Evolutionary conservation across 176 grass and related monocot genomes (phyloP).

Genomic region (Oryza punctata): DNA sequence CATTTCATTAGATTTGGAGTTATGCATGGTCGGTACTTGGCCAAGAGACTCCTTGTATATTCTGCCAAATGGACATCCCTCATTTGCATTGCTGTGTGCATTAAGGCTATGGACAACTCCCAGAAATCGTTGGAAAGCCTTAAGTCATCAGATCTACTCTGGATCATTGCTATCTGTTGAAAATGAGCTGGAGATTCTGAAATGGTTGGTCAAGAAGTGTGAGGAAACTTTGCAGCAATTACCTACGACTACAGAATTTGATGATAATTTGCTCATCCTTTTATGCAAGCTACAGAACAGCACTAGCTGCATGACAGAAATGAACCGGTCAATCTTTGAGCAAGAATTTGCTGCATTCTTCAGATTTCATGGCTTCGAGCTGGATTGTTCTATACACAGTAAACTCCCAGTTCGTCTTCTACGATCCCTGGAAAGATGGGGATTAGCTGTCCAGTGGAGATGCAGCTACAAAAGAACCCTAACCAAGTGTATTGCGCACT

Average conservation of each 20-base stretch:
- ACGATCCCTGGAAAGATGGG: slow-evolving; percentile 74
- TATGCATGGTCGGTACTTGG: slow-evolving; percentile 57
- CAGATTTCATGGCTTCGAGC: slow-evolving; percentile 39
- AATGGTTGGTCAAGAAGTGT: slow-evolving; percentile 72
- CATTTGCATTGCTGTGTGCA: slow-evolving; percentile 71
- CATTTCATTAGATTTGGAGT: slow-evolving; percentile 67
- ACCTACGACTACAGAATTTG: slow-evolving; percentile 54
- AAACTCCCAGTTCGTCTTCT: slow-evolving; percentile 40
- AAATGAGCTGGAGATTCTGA: slow-evolving; percentile 76
- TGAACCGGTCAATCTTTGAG: slow-evolving; percentile 26
- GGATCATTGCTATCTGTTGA: slow-evolving; percentile 69
- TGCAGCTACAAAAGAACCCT: slow-evolving; percentile 69
- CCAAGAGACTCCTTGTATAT: slow-evolving; percentile 73
- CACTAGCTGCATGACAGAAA: slow-evolving; percentile 34
- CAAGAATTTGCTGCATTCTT: slow-evolving; percentile 54
- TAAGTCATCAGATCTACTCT: slow-evolving; percentile 56
- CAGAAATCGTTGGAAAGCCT: slow-evolving; percentile 40
- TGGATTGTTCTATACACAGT: slow-evolving; percentile 39
- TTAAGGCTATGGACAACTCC: slow-evolving; percentile 72
- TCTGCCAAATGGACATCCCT: slow-evolving; percentile 73
- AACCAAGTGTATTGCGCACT: slow-evolving; percentile 62
- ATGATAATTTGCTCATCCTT: slow-evolving; percentile 50
- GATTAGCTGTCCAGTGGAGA: slow-evolving; percentile 82
- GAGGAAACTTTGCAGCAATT: slow-evolving; percentile 51
- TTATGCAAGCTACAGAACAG: slow-evolving; percentile 48